Conservation (phyloP, 2,329 filamentous ascomycete species). For the Graphium sp. region DNA sequence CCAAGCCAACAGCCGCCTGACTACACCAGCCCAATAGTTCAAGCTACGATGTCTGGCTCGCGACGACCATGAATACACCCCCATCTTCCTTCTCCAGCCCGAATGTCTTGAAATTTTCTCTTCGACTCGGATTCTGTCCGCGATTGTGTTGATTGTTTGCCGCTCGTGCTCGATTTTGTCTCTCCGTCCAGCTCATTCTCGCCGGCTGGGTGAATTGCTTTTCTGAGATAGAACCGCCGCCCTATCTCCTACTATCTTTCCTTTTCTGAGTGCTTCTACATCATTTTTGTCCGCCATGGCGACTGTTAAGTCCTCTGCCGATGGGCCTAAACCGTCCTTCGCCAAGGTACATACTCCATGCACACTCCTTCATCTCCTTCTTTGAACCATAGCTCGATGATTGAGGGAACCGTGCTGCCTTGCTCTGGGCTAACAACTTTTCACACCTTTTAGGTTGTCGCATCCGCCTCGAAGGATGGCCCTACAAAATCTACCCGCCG, state of each 20-base stretch:
- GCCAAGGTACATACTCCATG: conserved; percentile 43
- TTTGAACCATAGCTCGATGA: background rate
- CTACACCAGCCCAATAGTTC: background rate
- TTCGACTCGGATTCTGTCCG: too few species aligned
- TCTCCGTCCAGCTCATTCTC: too few species aligned
- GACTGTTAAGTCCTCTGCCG: conserved; percentile 25
- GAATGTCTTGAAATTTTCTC: conserved; percentile 1
- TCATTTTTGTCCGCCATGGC: conserved; percentile 20
- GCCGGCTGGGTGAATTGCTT: too few species aligned
- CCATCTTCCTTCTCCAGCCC: conserved; percentile 1
- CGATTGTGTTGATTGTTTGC: too few species aligned
- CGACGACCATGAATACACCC: conserved; percentile 4
- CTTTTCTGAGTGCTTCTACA: conserved; percentile 9
- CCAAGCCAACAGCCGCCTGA: too few species aligned
- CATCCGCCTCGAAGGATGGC: conserved; percentile 17
- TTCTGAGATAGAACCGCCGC: conserved; percentile 1
- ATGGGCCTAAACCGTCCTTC: conserved; percentile 48
- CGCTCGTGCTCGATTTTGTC: too few species aligned
- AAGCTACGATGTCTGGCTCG: conserved; percentile 3
- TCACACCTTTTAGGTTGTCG: conserved; percentile 25
- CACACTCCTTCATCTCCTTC: background rate
- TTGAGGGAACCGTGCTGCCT: too few species aligned
- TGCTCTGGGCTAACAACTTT: conserved; percentile 9
- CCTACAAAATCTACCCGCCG: conserved; percentile 6
- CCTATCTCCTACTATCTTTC: conserved; percentile 6